Percentiles rank a stretch among this genome's conserved stretches.
Conservation (phyloP, 1,284 basidiomycete species). For the Heterobasidion occidentale region DNA sequence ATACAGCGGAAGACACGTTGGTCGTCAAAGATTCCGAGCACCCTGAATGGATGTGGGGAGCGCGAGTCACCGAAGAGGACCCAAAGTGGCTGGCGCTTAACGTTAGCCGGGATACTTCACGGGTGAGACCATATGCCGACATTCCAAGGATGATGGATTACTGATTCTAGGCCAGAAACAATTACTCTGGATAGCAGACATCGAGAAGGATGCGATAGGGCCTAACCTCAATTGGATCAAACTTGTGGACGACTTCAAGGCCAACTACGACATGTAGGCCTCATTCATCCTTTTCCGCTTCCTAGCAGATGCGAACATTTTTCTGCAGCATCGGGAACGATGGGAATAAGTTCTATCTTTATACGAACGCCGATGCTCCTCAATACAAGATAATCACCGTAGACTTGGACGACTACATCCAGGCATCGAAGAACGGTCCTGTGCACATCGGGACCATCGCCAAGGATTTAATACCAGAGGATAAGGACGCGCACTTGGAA, state of each 20-base stretch:
- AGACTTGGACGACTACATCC: slow-evolving; percentile 40
- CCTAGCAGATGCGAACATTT: background rate
- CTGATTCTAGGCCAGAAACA: slow-evolving; percentile 45
- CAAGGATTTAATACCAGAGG: slow-evolving; percentile 67
- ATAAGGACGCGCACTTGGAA: slow-evolving; percentile 53
- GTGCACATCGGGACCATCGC: slow-evolving; percentile 27
- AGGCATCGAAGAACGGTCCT: slow-evolving; percentile 2
- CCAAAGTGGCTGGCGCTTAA: slow-evolving; percentile 57
- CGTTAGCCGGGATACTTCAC: slow-evolving; percentile 54
- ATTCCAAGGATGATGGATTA: background rate
- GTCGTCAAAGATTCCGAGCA: slow-evolving; percentile 57
- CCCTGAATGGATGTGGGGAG: slow-evolving; percentile 61
- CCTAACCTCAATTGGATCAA: slow-evolving; percentile 66
- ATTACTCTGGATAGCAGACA: slow-evolving; percentile 66
- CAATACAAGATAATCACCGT: slow-evolving; percentile 62
- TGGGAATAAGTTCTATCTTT: slow-evolving; percentile 56
- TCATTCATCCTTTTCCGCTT: slow-evolving; percentile 1
- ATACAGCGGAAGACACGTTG: slow-evolving; percentile 57
- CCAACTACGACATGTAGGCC: slow-evolving; percentile 54
- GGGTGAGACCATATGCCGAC: slow-evolving; percentile 31
- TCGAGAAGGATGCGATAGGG: slow-evolving; percentile 49
- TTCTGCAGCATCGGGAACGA: slow-evolving; percentile 55
- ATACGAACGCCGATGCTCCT: slow-evolving; percentile 61
- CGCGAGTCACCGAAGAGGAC: slow-evolving; percentile 49
- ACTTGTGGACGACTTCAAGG: slow-evolving; percentile 55